Evolutionary conservation across 2,329 filamentous ascomycete genomes (phyloP), one percentile per base, ranked within the genome.

Genomic region (Septoria linicola): DNA sequence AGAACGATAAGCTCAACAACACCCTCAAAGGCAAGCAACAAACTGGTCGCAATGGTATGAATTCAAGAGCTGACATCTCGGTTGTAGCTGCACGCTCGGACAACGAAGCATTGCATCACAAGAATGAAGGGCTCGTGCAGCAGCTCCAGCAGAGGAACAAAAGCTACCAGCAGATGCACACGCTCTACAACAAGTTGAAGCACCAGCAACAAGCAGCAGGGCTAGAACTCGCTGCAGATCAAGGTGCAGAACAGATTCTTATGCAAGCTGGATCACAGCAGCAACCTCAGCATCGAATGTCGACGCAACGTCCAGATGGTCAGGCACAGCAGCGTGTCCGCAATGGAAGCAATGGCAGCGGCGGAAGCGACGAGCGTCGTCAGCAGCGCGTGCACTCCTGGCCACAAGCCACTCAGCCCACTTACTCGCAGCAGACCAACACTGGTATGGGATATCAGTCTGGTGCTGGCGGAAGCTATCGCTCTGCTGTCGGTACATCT

Each of bases 191-290:
- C 39, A 63, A 74, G 10, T 68, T 83, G 34, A 84, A 83, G 62
- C 72, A 75, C 21, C 76, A 78, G 52, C 74, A 80, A 8, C 76
- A 80, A 69, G 70, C 72, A 25, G 74, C 76, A 2, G 74, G 79
- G 10, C 76, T 82, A 51, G 76, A 80, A 48, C 70, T 71, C 14
- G 80, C 80, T 5, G 80, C 80, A 16, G 78, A 77, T 2, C 73
- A 82, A 42, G 72, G 76, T 8, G 76, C 75, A 2, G 73, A 76
- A 3, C 68, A 77, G 25, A 69, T 74, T 1, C 58, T 80, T 13
- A 69, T 74, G 20, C 42, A 41, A 14, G 50, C 46, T 14, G 44
- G 32, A 7, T 42, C 53, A 35, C 47, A 42, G 21, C 50, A 51
- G 25, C 46, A 41, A 19, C 11, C 21, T 21, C 46, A 43, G 21